Evolutionary conservation across 2,329 filamentous ascomycete genomes (phyloP), one percentile per base, ranked within the genome.

Genomic region (Alternaria atra): DNA sequence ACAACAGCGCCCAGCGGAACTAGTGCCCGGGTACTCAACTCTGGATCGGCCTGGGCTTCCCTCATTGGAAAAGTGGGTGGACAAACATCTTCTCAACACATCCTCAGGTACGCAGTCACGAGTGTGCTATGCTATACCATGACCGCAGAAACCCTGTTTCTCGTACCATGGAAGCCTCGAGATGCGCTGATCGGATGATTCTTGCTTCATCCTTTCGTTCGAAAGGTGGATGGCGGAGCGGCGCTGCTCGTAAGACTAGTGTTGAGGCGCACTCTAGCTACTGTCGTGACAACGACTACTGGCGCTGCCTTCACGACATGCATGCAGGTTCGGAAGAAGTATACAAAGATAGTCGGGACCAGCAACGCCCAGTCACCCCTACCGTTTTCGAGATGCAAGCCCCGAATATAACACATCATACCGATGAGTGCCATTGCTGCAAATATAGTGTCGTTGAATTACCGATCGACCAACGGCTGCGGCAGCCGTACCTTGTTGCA

Each of bases 381-480:
- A 20, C 15, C 51, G 6, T 25, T 42, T 15, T 42, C 7, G 39
- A 42, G 51, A 43, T 40, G 51, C 51, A 53, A 53, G 51, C 46
- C 51, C 51, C 39, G 51, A 53, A 25, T 32, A 42, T 37, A 50
- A 43, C 27, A 43, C 51, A 53, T 53, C 51, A 53, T 42, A 53
- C 51, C 37, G 51, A 53, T 53, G 37, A 42, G 12, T 29, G 37
- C 37, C 30, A 27, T 40, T 53, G 37, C 51, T 42, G 51, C 51
- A 43, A 53, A 37, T 53, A 52, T 52, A 53, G 51, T 53, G 27
- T 53, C 51, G 39, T 30, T 55, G 40, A 35, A n/a, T 27, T 30
- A 46, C 57, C 60, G 62, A 65, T 60, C 57, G 43, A 39, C 60
- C 62, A 63, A 57, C 59, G 55, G 59, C 54, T 55, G 60, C 57